These are phyloP conservation scores for Chondrus crispus DNA, from an alignment of 23 red algal species.

Conservation along the genomic window DNA sequence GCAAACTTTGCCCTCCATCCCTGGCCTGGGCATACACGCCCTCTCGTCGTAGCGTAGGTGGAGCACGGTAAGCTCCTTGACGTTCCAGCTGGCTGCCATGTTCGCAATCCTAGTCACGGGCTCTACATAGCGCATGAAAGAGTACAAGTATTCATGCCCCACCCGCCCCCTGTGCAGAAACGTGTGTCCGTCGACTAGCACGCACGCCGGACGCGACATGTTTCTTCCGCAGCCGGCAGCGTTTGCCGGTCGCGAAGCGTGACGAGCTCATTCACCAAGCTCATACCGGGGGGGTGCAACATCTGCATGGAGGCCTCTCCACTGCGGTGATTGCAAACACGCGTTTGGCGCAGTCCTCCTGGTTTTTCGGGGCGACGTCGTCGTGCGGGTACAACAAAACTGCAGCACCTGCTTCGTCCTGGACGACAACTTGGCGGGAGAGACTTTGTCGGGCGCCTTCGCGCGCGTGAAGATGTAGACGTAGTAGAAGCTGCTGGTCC, in stretches of 20 bases:
- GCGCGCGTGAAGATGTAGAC: not conserved
- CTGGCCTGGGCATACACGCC: not conserved
- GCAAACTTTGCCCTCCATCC: not conserved
- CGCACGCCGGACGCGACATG: not conserved
- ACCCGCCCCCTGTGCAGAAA: not conserved
- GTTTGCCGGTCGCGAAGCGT: not conserved
- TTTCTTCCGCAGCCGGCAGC: not conserved
- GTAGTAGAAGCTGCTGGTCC: not conserved
- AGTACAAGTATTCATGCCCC: slow-evolving; percentile 27
- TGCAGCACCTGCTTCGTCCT: not conserved
- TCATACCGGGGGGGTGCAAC: not conserved
- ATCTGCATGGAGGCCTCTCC: not conserved
- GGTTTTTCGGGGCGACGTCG: not conserved
- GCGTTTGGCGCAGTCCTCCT: not conserved
- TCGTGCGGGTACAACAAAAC: not conserved
- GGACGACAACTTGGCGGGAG: not conserved
- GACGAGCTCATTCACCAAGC: not conserved
- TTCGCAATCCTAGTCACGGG: not conserved
- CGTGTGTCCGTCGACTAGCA: slow-evolving; percentile 26
- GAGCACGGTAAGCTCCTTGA: not conserved
- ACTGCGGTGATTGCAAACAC: not conserved
- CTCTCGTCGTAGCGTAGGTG: slow-evolving; percentile 53
- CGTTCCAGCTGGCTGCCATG: not conserved
- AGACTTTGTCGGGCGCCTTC: not conserved
- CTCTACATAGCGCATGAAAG: slow-evolving; percentile 15